phyloP scores from a whole-genome alignment of 2,329 filamentous ascomycete genomes.

The Neonectria faginata region DNA sequence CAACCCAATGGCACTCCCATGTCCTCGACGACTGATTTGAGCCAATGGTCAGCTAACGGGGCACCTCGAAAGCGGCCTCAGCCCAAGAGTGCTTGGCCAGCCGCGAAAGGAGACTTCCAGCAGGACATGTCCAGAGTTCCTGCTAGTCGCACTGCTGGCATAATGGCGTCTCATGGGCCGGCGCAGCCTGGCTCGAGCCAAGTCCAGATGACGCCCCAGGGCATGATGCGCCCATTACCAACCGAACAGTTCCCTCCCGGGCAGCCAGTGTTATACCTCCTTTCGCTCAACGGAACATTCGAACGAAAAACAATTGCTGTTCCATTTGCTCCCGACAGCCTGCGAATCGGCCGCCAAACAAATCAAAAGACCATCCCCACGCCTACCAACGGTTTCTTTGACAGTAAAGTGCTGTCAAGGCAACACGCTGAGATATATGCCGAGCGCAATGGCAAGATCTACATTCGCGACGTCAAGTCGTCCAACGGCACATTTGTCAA shows the following conservation, averaged over 20 bases:
- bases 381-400: constrained; percentile 92
- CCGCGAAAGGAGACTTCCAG: constrained; percentile 60
- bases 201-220: constrained; percentile 57
- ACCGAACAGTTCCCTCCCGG: constrained; percentile 71
- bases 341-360: constrained; percentile 95
- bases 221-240: constrained; percentile 71
- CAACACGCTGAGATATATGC: constrained; percentile 98
- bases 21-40: constrained; percentile 60
- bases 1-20: constrained; percentile 71
- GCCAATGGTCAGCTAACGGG: constrained; percentile 62
- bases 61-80: constrained; percentile 64
- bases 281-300: constrained; percentile 95
- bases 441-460: constrained; percentile 85
- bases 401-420: constrained; percentile 95
- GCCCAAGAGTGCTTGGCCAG: constrained; percentile 63
- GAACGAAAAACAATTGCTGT: constrained; percentile 96
- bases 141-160: constrained; percentile 58
- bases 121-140: constrained; percentile 61
- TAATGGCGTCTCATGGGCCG: constrained; percentile 49
- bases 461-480: constrained; percentile 96
- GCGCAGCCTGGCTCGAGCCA: constrained; percentile 49
- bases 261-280: constrained; percentile 83
- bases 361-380: constrained; percentile 97
- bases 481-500: constrained; percentile 99
- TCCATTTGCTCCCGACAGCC: constrained; percentile 91